Conservation (phyloP, 306 rosid species). For the Alnus glutinosa region DNA sequence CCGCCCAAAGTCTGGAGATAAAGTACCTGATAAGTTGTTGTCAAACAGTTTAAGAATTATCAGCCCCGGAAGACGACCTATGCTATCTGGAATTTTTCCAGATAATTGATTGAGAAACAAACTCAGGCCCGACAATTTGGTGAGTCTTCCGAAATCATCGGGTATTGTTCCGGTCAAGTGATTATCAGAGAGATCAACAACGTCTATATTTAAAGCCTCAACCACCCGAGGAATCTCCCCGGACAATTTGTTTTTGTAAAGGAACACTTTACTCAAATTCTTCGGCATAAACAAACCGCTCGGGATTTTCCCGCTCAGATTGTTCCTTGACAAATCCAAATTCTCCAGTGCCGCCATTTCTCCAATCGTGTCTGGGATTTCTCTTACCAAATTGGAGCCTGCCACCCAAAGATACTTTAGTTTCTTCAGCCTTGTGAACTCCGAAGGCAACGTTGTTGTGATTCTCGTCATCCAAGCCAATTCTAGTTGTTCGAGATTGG, state of each 20-base stretch:
- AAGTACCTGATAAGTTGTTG: slow-evolving; percentile 56
- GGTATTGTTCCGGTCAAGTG: slow-evolving; percentile 54
- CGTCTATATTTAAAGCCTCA: slow-evolving; percentile 41
- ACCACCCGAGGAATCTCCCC: slow-evolving; percentile 55
- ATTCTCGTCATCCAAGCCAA: slow-evolving; percentile 27
- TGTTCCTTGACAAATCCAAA: slow-evolving; percentile 40
- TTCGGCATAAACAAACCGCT: slow-evolving; percentile 40
- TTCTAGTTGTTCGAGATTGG: slow-evolving; percentile 46
- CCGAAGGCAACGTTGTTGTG: slow-evolving; percentile 36
- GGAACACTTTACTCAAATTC: slow-evolving; percentile 42
- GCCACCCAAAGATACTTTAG: slow-evolving; percentile 40
- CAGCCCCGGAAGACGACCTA: slow-evolving; percentile 59
- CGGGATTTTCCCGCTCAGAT: slow-evolving; percentile 52
- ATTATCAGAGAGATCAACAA: slow-evolving; percentile 48
- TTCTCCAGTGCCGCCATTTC: slow-evolving; percentile 51
- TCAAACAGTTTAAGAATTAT: slow-evolving; percentile 30
- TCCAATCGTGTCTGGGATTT: slow-evolving; percentile 56
- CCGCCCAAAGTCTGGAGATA: slow-evolving; percentile 64
- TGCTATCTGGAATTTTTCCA: slow-evolving; percentile 55
- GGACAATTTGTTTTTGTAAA: slow-evolving; percentile 41
- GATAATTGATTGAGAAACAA: slow-evolving; percentile 45
- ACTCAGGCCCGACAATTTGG: slow-evolving; percentile 32
- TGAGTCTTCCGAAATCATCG: slow-evolving; percentile 55
- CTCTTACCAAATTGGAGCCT: slow-evolving; percentile 43
- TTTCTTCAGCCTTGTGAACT: slow-evolving; percentile 48